Evolutionary conservation across 1,284 basidiomycete species (phyloP).

Genomic region (Chiua sp.): DNA sequence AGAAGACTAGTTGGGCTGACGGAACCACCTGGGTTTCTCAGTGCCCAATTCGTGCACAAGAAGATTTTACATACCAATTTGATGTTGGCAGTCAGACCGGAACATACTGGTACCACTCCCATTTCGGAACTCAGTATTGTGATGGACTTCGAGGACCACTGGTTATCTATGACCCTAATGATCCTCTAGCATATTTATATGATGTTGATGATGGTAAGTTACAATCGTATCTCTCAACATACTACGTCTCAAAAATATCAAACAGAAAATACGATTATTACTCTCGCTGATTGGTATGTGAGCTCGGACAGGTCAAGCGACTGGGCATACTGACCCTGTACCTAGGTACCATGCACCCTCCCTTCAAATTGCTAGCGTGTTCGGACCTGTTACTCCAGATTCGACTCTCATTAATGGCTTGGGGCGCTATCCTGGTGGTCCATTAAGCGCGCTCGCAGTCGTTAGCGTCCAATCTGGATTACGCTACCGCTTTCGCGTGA

Average conservation of each 20-base stretch:
- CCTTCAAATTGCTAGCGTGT: too few relatives aligned
- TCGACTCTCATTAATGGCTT: slow-evolving; percentile 51
- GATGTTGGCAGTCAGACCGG: slow-evolving; percentile 19
- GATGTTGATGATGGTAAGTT: slow-evolving; percentile 38
- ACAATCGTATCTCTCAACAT: too few relatives aligned
- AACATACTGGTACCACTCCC: slow-evolving; percentile 35
- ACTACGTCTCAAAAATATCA: too few relatives aligned
- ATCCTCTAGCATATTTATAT: slow-evolving; percentile 36
- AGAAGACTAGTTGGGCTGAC: slow-evolving; percentile 26
- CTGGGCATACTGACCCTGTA: neutral
- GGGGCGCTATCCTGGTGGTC: slow-evolving; percentile 40
- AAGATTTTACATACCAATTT: slow-evolving; percentile 23
- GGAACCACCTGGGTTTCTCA: slow-evolving; percentile 34
- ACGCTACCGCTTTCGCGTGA: slow-evolving; percentile 32
- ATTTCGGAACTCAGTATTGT: slow-evolving; percentile 37
- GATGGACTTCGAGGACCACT: slow-evolving; percentile 48
- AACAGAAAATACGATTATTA: slow-evolving; percentile 24
- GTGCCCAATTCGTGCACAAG: slow-evolving; percentile 24
- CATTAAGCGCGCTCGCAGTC: slow-evolving; percentile 33
- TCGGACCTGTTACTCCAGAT: slow-evolving; percentile 33
- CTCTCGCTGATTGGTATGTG: slow-evolving; percentile 24
- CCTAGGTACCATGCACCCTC: slow-evolving; percentile 22
- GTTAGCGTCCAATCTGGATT: slow-evolving; percentile 30
- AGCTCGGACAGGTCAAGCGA: too few relatives aligned
- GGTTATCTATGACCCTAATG: slow-evolving; percentile 40